phyloP scores from a whole-genome alignment of 331 rosid genomes.

The Pyrus hybrid region DNA sequence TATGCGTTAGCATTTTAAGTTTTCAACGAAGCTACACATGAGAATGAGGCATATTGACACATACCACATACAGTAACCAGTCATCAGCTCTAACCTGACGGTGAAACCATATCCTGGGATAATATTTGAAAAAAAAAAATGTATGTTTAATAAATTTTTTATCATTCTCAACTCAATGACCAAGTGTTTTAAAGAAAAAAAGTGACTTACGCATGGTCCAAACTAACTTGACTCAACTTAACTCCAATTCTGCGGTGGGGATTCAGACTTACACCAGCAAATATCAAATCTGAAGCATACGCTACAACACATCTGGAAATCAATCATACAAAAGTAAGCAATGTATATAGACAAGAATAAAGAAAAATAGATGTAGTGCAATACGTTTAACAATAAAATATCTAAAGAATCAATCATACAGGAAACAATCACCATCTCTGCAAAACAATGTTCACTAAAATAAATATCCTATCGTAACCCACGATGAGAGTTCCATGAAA shows the following conservation, averaged over 20 bases:
- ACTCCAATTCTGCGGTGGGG: conserved; percentile 69
- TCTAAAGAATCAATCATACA: background rate
- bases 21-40: background rate
- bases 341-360: background rate
- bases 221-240: conserved; percentile 66
- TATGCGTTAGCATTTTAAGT: conserved; percentile 9
- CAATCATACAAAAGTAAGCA: background rate
- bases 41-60: conserved; percentile 7
- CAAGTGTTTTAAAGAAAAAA: background rate
- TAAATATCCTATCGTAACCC: background rate
- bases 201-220: conserved; percentile 84
- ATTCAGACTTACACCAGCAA: conserved; percentile 72
- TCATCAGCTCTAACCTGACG: conserved; percentile 82
- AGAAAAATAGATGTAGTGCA: background rate
- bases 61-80: conserved; percentile 72
- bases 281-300: conserved; percentile 77
- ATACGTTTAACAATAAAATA: background rate
- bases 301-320: conserved; percentile 83
- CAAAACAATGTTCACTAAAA: background rate
- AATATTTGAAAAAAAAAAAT: background rate
- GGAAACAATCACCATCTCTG: background rate
- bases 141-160: background rate
- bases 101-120: conserved; percentile 86
- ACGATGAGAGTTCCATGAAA: background rate
- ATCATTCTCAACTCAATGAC: background rate